Conservation (phyloP, 75 land plant species). For the Isoetes taiwanensis region DNA sequence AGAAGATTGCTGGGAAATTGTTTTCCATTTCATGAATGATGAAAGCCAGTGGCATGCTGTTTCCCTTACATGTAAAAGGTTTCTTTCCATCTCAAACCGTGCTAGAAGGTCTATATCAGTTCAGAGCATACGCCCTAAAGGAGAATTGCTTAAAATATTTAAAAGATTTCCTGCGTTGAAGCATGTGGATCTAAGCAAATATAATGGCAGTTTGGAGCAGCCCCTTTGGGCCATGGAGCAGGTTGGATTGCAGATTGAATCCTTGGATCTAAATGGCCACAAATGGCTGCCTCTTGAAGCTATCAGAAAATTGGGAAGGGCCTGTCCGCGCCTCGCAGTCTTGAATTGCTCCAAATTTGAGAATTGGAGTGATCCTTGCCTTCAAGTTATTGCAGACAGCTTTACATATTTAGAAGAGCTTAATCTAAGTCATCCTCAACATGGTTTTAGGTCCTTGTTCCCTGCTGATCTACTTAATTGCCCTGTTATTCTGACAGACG, state of each 20-base stretch:
- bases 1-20: slow-evolving; percentile 13
- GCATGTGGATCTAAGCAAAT: slow-evolving; percentile 6
- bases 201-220: slow-evolving; percentile 8
- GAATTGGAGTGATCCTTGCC: neutral
- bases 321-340: neutral
- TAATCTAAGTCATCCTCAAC: slow-evolving; percentile 3
- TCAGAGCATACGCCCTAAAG: neutral
- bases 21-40: slow-evolving; percentile 1
- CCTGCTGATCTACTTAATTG: neutral
- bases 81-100: slow-evolving; percentile 14
- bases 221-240: neutral
- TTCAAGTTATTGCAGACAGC: slow-evolving; percentile 1
- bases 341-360: slow-evolving; percentile 12
- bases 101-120: slow-evolving; percentile 2
- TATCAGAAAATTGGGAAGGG: slow-evolving; percentile 7
- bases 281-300: slow-evolving; percentile 5
- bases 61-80: slow-evolving; percentile 11
- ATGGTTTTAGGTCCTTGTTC: neutral
- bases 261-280: slow-evolving; percentile 8
- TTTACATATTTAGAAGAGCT: slow-evolving; percentile 9
- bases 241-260: neutral
- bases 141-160: slow-evolving; percentile 6
- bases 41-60: slow-evolving; percentile 9
- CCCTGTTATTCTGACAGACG: slow-evolving; percentile 16
- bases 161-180: slow-evolving; percentile 3